phyloP scores from a whole-genome alignment of 768 basidiomycete species.

The Pleurotus tuber-regium region DNA sequence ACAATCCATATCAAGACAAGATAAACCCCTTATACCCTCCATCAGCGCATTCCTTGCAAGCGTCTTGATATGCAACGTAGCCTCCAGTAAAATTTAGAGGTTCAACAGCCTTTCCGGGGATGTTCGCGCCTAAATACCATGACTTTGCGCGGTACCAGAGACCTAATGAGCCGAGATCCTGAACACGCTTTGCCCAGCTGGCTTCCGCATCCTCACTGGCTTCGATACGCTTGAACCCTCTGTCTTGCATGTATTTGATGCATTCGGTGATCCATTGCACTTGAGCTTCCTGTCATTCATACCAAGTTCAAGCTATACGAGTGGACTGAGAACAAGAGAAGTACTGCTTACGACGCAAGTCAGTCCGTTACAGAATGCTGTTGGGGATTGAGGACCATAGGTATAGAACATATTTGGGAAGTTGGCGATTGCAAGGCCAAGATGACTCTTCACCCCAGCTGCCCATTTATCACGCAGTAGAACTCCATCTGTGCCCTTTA shows the following conservation, averaged over 20 bases:
- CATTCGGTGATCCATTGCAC: constrained; percentile 16
- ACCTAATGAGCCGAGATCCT: background rate
- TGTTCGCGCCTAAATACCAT: constrained; percentile 17
- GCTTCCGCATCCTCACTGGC: constrained; percentile 11
- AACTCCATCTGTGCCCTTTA: constrained; percentile 13
- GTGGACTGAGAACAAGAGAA: background rate
- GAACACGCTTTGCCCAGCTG: constrained; percentile 9
- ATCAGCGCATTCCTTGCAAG: constrained; percentile 10
- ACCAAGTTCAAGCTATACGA: too few relatives aligned
- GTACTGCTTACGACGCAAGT: constrained; percentile 13
- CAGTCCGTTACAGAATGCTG: constrained; percentile 15
- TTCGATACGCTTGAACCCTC: constrained; percentile 12
- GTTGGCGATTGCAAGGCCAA: constrained; percentile 12
- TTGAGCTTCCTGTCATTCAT: constrained; percentile 15
- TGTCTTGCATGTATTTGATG: constrained; percentile 11
- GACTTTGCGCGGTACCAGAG: constrained; percentile 9
- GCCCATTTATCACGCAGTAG: constrained; percentile 16
- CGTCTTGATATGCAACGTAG: constrained; percentile 6
- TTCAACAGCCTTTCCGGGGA: constrained; percentile 16
- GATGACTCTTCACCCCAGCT: constrained; percentile 12
- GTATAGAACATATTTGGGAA: constrained; percentile 18
- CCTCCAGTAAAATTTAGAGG: constrained; percentile 15
- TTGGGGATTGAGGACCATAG: constrained; percentile 17
- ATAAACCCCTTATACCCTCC: constrained; percentile 17
- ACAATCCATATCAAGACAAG: too few relatives aligned